Percentiles rank a stretch among this genome's conserved stretches.
Conservation (phyloP, 495 filamentous ascomycete genomes). For the Hypoxylon lienhwacheense region DNA sequence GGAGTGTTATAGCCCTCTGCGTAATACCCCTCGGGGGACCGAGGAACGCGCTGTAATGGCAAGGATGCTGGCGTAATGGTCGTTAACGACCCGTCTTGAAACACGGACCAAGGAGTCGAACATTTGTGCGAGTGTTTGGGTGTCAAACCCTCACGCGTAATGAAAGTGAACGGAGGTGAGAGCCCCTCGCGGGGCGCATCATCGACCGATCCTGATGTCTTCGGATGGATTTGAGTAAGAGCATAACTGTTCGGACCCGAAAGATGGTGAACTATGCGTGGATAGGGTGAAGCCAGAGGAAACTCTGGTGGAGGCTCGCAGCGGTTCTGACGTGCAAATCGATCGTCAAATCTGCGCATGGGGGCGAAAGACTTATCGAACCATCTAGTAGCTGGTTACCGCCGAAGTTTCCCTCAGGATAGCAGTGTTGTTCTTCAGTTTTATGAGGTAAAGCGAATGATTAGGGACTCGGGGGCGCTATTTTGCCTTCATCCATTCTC, state of each 20-base stretch:
- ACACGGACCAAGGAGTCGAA: neutral
- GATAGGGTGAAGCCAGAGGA: too few species aligned
- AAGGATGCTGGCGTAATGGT: constrained; percentile 59
- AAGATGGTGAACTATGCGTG: too few species aligned
- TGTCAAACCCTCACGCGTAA: neutral
- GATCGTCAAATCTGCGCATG: too few species aligned
- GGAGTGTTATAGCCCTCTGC: constrained; percentile 32
- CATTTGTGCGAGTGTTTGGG: constrained; percentile 6
- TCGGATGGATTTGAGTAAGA: too few species aligned
- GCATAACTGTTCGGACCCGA: neutral
- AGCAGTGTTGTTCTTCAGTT: too few species aligned
- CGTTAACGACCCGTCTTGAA: constrained; percentile 3
- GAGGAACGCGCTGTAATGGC: constrained; percentile 69
- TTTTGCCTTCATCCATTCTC: constrained; percentile 6
- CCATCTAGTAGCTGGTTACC: neutral
- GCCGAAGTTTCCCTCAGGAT: too few species aligned
- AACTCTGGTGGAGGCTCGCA: too few species aligned
- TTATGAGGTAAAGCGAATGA: too few species aligned
- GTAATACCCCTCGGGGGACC: constrained; percentile 62
- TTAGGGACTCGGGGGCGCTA: neutral
- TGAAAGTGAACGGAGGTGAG: too few species aligned
- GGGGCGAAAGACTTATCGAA: too few species aligned
- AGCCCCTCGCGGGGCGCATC: too few species aligned
- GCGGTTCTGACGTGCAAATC: too few species aligned
- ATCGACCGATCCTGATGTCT: neutral